A percentile compares a stretch with the other conserved stretches of the same genome.
These are phyloP conservation scores for Xylariaceae sp. DNA, from an alignment of 2,329 filamentous ascomycete species.

Conservation along the genomic window DNA sequence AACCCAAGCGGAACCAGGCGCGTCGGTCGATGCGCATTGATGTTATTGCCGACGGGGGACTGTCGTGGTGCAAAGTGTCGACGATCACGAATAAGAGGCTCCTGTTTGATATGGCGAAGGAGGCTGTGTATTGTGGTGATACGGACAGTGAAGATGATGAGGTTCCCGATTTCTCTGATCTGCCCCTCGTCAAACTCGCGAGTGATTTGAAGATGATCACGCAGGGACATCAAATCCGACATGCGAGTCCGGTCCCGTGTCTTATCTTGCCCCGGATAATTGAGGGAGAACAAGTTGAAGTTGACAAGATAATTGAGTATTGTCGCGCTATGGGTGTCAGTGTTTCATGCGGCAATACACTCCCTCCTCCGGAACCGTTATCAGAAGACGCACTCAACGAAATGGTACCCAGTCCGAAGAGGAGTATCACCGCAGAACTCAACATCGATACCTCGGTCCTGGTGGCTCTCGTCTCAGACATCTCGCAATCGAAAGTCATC, in stretches of 20 bases:
- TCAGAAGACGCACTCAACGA: slow-evolving; percentile 21
- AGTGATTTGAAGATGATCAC: slow-evolving; percentile 25
- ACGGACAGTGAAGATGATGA: slow-evolving; percentile 24
- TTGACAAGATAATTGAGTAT: slow-evolving; percentile 27
- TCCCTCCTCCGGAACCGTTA: slow-evolving; percentile 21
- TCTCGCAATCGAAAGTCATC: slow-evolving; percentile 51
- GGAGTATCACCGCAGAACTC: slow-evolving; percentile 31
- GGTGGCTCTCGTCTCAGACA: slow-evolving; percentile 67
- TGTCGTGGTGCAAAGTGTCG: slow-evolving; percentile 33
- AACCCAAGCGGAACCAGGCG: slow-evolving; percentile 21
- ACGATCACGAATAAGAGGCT: slow-evolving; percentile 31
- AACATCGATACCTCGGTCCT: slow-evolving; percentile 67
- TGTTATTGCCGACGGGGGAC: slow-evolving; percentile 29
- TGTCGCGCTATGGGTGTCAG: slow-evolving; percentile 28
- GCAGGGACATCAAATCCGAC: slow-evolving; percentile 29
- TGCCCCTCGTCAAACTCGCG: slow-evolving; percentile 31
- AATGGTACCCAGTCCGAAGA: slow-evolving; percentile 30
- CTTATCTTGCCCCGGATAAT: slow-evolving; percentile 30
- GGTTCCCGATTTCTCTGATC: slow-evolving; percentile 22
- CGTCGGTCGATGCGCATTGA: slow-evolving; percentile 26
- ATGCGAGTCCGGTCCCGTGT: slow-evolving; percentile 20
- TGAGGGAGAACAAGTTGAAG: slow-evolving; percentile 23
- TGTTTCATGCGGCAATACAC: slow-evolving; percentile 23
- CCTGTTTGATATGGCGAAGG: slow-evolving; percentile 32
- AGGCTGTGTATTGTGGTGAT: slow-evolving; percentile 30